These are phyloP conservation scores for Nymphaea thermarum DNA, from an alignment of 164 flowering plant genomes.

Conservation along the genomic window DNA sequence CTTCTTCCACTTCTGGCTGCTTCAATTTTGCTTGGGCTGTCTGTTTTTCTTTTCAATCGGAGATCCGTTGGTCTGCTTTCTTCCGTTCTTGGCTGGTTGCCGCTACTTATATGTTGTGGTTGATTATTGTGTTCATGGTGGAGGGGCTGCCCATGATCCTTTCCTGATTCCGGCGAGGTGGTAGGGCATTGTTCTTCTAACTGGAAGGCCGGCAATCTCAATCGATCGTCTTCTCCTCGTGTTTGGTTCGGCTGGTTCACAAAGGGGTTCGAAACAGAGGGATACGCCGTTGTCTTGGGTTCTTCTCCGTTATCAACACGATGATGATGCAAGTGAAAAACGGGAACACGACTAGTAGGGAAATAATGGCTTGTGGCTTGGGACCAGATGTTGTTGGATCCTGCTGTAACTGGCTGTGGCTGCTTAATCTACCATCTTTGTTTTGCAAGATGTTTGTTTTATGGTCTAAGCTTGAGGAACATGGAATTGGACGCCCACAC, in stretches of 20 bases:
- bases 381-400: conserved; percentile 5
- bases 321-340: not conserved
- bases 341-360: not conserved
- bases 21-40: not conserved
- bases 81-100: not conserved
- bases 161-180: not conserved
- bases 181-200: not conserved
- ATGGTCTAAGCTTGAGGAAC: not conserved
- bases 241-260: not conserved
- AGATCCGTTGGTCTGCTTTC: no score
- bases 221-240: not conserved
- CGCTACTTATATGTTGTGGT: no score
- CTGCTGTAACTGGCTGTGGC: conserved; percentile 44
- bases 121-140: not conserved
- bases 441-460: not conserved
- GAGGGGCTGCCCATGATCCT: not conserved
- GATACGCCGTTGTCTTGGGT: not conserved
- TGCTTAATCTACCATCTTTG: not conserved
- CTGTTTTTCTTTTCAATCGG: no score
- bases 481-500: not conserved
- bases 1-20: not conserved
- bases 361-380: not conserved
- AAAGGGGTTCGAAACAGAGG: no score
- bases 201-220: not conserved
- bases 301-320: not conserved